A percentile compares a stretch with the other conserved stretches of the same genome.
phyloP scores from a whole-genome alignment of 1,139 yeast species.

The Debaryomyces nepalensis region DNA sequence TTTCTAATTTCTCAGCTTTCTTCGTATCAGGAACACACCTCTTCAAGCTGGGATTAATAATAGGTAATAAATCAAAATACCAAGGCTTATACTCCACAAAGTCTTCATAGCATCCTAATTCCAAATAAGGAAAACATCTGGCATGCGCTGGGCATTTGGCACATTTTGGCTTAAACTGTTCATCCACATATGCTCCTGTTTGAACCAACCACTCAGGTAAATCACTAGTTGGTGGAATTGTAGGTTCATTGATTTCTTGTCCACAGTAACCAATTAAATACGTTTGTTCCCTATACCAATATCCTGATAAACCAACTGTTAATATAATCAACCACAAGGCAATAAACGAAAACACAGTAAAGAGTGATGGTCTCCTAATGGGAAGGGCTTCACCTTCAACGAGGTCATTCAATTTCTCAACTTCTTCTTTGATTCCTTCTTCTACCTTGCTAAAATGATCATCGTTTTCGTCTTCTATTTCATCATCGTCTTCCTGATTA shows the following conservation, averaged over 20 bases:
- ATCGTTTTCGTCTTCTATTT: constrained; percentile 16
- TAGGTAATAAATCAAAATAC: constrained; percentile 60
- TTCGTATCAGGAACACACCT: constrained; percentile 79
- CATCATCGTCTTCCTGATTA: constrained; percentile 18
- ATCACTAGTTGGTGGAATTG: constrained; percentile 32
- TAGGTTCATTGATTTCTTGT: constrained; percentile 48
- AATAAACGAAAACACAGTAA: constrained; percentile 20
- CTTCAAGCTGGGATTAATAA: constrained; percentile 48
- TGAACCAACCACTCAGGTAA: constrained; percentile 21
- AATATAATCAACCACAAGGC: constrained; percentile 36
- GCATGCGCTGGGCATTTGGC: constrained; percentile 83
- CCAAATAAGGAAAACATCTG: constrained; percentile 63
- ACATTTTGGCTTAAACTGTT: constrained; percentile 62
- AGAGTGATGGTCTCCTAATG: constrained; percentile 12
- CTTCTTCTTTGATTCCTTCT: constrained; percentile 4
- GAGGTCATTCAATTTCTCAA: constrained; percentile 9
- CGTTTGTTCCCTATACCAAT: constrained; percentile 69
- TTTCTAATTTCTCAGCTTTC: constrained; percentile 68
- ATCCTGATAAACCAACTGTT: constrained; percentile 36
- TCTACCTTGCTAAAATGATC: constrained; percentile 11
- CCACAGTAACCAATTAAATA: constrained; percentile 72
- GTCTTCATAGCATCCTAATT: constrained; percentile 71
- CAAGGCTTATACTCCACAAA: constrained; percentile 61
- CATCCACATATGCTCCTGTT: constrained; percentile 40
- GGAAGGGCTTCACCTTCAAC: neutral